Base-by-base conservation (phyloP, 2,329 filamentous ascomycete genomes). In the Stemphylium vesicarium region DNA sequence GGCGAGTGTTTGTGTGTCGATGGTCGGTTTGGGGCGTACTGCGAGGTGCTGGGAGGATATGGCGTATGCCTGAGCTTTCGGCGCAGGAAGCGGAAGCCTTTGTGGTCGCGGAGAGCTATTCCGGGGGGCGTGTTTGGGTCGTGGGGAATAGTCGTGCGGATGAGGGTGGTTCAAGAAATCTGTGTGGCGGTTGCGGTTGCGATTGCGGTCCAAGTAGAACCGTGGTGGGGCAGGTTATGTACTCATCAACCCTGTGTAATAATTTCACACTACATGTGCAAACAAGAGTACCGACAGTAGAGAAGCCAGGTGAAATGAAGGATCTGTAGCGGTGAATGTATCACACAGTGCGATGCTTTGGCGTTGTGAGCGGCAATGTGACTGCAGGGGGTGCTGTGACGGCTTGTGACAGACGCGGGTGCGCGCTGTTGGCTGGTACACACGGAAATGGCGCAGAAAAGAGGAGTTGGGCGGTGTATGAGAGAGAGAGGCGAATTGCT, bases 191-290 rank as follows among this genome's bases (percentile, higher is more conserved):
- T 48, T 38, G 51, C 16, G 45, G 58, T 63, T 55, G 59, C 56
- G 57, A 60, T 32, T 50, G 53, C 37, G 47, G 43, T 38, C 46
- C 47, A 55, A 47, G 57, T 48, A 56, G 57, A 56, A 60, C 35
- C 38, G 46, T 58, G 64, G 67, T 57, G 69, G 65, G 66, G 66
- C 54, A 65, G 52, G 45, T 56, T 53, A 65, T 55, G 47, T 58
- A 50, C 48, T 53, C 62, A 63, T 66, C 37, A 49, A 61, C 40
- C 36, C 29, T 31, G 13, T 33, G 20, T 18, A 51, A 50, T 22
- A 45, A 44, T 39, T 29, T 40, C 26, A 38, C 42, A 37, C 32
- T 26, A 13, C 36, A 15, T 36, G 31, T 31, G 20, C 44, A 43
- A 26, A 29, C 20, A 35, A 39, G 37, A 49, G 11, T 13, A 42